Conservation (phyloP, 2,329 filamentous ascomycete species). For the Microdochium bolleyi region DNA sequence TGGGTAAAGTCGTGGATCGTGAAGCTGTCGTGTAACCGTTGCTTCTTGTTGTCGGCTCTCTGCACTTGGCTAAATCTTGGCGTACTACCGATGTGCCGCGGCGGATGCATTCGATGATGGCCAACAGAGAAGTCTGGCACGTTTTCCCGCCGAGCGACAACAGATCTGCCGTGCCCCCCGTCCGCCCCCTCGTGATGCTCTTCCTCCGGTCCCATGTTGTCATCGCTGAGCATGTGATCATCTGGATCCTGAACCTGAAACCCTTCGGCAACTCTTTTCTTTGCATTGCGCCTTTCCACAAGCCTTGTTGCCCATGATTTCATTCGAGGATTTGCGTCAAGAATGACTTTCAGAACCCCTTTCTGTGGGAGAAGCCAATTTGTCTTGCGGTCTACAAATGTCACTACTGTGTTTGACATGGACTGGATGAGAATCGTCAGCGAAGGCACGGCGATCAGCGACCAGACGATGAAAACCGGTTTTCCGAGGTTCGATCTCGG, state of each 20-base stretch:
- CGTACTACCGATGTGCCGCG: no score
- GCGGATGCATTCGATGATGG: no score
- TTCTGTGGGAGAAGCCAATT: constrained; percentile 55
- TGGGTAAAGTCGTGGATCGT: constrained; percentile 41
- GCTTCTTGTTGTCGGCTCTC: no score
- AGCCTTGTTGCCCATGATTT: constrained; percentile 25
- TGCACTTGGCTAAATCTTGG: no score
- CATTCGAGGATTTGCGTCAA: constrained; percentile 37
- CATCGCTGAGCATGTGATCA: constrained; percentile 5
- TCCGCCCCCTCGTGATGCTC: not conserved
- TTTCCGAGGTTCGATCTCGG: constrained; percentile 58
- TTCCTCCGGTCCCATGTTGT: constrained; percentile 7
- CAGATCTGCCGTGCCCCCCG: no score
- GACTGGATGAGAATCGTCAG: constrained; percentile 61
- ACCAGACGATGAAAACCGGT: constrained; percentile 66
- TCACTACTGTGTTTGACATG: constrained; percentile 57
- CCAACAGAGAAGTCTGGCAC: no score
- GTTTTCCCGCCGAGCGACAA: no score
- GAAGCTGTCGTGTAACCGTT: constrained; percentile 27
- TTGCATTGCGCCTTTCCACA: constrained; percentile 27
- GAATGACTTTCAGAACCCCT: constrained; percentile 43
- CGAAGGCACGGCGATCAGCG: constrained; percentile 58
- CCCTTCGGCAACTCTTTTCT: constrained; percentile 27
- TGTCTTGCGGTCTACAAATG: constrained; percentile 54
- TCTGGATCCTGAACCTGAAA: constrained; percentile 22